These are phyloP conservation scores for Hypseocharis bilobata DNA, from an alignment of 441 rosid genomes.

Conservation along the genomic window DNA sequence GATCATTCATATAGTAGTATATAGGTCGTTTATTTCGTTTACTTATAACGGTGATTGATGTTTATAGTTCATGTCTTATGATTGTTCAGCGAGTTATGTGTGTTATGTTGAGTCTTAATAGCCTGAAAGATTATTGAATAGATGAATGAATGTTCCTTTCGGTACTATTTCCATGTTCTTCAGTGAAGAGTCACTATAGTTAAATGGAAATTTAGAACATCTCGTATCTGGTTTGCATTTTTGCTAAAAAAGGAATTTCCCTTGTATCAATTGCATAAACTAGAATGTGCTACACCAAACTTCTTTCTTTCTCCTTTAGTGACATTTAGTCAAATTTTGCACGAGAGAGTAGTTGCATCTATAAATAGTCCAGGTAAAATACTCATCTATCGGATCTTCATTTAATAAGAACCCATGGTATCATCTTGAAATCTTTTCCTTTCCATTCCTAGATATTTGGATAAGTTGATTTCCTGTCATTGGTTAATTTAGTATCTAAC, in stretches of 20 bases:
- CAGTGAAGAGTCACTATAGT: background rate
- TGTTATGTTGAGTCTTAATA: background rate
- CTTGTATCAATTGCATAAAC: background rate
- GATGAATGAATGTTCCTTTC: background rate
- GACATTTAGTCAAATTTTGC: background rate
- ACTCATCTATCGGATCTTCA: no score
- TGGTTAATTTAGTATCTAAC: background rate
- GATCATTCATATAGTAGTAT: background rate
- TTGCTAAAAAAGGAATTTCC: background rate
- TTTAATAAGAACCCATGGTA: no score
- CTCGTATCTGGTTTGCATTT: background rate
- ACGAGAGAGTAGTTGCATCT: no score
- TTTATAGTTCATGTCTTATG: background rate
- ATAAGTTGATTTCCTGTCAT: slow-evolving; percentile 37
- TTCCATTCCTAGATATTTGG: background rate
- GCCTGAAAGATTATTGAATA: background rate
- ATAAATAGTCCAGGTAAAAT: no score
- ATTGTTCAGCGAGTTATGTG: background rate
- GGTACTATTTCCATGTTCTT: background rate
- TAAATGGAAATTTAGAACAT: background rate
- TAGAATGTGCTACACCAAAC: background rate
- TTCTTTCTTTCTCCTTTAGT: background rate
- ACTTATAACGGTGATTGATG: background rate
- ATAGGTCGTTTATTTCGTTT: background rate
- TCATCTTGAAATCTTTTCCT: background rate